Conservation (phyloP, 1,284 basidiomycete genomes). For the Ceraceosorus guamensis region DNA sequence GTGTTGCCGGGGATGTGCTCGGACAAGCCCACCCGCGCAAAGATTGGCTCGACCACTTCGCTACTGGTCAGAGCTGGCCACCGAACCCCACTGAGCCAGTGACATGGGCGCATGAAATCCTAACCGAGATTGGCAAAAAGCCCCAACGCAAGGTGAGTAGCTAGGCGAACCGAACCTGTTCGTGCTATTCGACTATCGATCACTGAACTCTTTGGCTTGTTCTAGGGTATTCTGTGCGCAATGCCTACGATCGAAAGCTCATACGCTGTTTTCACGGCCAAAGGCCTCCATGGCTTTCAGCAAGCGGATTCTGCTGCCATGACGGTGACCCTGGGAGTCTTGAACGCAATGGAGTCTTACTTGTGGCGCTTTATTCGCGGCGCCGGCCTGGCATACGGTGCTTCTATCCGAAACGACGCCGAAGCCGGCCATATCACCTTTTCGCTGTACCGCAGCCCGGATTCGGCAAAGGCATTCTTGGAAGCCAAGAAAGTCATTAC, state of each 20-base stretch:
- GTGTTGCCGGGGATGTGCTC: slow-evolving; percentile 77
- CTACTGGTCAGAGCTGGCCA: slow-evolving; percentile 6
- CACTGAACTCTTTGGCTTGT: neutral
- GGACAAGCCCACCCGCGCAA: slow-evolving; percentile 56
- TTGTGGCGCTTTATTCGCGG: slow-evolving; percentile 61
- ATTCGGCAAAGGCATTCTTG: slow-evolving; percentile 72
- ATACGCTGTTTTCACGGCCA: slow-evolving; percentile 72
- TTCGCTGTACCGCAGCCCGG: slow-evolving; percentile 69
- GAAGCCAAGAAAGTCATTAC: slow-evolving; percentile 59
- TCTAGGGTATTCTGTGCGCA: slow-evolving; percentile 72
- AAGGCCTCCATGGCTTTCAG: slow-evolving; percentile 52
- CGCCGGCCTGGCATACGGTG: slow-evolving; percentile 68
- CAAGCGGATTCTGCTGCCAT: slow-evolving; percentile 80
- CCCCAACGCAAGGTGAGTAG: slow-evolving; percentile 59
- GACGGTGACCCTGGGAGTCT: slow-evolving; percentile 72
- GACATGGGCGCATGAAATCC: slow-evolving; percentile 62
- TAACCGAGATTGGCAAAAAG: slow-evolving; percentile 67
- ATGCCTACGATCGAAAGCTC: slow-evolving; percentile 91
- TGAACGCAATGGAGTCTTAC: slow-evolving; percentile 91
- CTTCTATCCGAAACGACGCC: slow-evolving; percentile 67
- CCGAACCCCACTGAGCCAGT: slow-evolving; percentile 58
- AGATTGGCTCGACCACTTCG: slow-evolving; percentile 17
- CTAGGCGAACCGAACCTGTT: too few species aligned
- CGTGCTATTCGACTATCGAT: too few species aligned
- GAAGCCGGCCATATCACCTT: slow-evolving; percentile 79